Base-by-base conservation (phyloP, 2,329 filamentous ascomycete genomes). In the Monosporascus cannonballus region DNA sequence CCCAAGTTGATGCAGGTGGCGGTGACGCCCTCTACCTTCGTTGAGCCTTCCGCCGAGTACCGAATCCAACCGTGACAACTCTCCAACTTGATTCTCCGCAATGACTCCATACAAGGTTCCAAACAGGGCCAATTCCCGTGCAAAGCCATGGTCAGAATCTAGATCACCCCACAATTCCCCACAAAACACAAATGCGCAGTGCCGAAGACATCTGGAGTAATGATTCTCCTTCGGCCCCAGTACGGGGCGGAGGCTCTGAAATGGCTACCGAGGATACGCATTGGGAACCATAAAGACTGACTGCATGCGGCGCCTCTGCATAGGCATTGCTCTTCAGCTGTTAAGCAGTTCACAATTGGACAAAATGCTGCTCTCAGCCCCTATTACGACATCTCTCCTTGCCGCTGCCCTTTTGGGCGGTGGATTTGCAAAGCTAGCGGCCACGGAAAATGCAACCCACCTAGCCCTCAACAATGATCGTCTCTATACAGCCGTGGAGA, bases 401-500 rank as follows among this genome's bases (percentile, higher is more conserved):
- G 42, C 24, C 20, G 42, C 14, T 15, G 22, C 20, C n/a, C 42
- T 46, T 18, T 22, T 27, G 15, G 24, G 42, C n/a, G 14, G 11
- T 48, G 55, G 50, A 45, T 52, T 37, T 54, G 56, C 60, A 47
- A 50, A 56, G 46, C 57, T 69, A 56, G 66, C 64, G 51, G 67
- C 68, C 44, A 74, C 61, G 24, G 67, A 70, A 52, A 68, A 67
- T 39, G 64, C 62, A 47, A 61, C 64, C 11, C 53, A 67, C 15
- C 61, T 71, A 48, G 64, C 68, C 47, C 62, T 74, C 38, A 64
- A 67, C 45, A 73, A 73, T 54, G 69, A 71, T 53, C 68, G 70
- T 11, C 64, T 73, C 22, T 66, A 68, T 52, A 66, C 68, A 30
- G 65, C 67, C 51, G 66, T 74, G 25, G 57, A 63, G 56, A 73